phyloP scores from a whole-genome alignment of 371 early-diverging fungal genomes.

The Dichotomocladium elegans region DNA sequence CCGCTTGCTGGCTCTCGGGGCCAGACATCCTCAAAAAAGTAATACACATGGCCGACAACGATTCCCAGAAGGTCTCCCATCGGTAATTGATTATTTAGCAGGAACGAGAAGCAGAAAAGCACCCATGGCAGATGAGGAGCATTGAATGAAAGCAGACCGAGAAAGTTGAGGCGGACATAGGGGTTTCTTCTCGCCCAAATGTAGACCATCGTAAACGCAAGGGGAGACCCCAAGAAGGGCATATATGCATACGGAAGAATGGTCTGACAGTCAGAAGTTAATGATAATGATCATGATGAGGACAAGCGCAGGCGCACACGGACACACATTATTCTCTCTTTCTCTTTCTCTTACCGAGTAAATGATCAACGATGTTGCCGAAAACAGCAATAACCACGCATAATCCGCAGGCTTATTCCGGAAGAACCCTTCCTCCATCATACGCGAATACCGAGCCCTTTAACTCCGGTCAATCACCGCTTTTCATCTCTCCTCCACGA shows the following conservation, averaged over 20 bases:
- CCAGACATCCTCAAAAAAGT: slow-evolving; percentile 94
- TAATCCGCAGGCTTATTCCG: slow-evolving; percentile 88
- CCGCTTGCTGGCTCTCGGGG: slow-evolving; percentile 67
- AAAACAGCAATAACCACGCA: slow-evolving; percentile 78
- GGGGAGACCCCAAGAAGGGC: slow-evolving; percentile 81
- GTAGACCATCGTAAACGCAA: slow-evolving; percentile 88
- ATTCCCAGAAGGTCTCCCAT: slow-evolving; percentile 81
- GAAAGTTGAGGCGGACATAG: slow-evolving; percentile 76
- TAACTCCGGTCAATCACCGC: not conserved
- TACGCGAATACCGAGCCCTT: slow-evolving; percentile 83
- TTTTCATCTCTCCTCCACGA: not conserved
- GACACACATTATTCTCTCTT: not conserved
- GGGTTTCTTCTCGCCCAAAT: slow-evolving; percentile 95
- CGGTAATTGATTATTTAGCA: slow-evolving; percentile 73
- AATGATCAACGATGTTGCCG: slow-evolving; percentile 55
- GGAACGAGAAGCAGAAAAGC: slow-evolving; percentile 75
- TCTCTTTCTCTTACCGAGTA: slow-evolving; percentile 25
- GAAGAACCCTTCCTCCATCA: slow-evolving; percentile 94
- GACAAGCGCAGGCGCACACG: too few species aligned
- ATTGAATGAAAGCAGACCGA: slow-evolving; percentile 85
- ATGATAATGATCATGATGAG: too few species aligned
- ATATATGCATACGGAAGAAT: slow-evolving; percentile 67
- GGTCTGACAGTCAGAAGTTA: slow-evolving; percentile 57
- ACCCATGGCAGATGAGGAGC: slow-evolving; percentile 95
- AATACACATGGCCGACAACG: slow-evolving; percentile 89